Percentiles rank a stretch among this genome's conserved stretches.
These are phyloP conservation scores for Talaromyces sp. DNA, from an alignment of 2,329 filamentous ascomycete genomes.

Conservation along the genomic window DNA sequence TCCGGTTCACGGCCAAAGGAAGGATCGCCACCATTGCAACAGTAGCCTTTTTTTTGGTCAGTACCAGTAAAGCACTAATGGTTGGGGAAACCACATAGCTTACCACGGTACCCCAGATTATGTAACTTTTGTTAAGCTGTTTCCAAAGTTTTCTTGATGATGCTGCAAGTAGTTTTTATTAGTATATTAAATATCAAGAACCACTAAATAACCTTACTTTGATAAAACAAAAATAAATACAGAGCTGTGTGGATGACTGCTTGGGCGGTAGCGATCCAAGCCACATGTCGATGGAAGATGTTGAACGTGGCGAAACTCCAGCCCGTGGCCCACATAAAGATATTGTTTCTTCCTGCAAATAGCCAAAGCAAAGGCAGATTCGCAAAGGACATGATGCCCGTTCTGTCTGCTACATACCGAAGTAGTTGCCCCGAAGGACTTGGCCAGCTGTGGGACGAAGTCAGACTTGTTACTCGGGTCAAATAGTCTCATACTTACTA, in stretches of 20 bases:
- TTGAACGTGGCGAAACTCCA: slow-evolving; percentile 65
- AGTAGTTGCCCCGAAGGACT: slow-evolving; percentile 30
- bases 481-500: slow-evolving; percentile 32
- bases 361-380: slow-evolving; percentile 62
- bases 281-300: slow-evolving; percentile 62
- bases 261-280: slow-evolving; percentile 56
- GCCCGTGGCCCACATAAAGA: slow-evolving; percentile 61
- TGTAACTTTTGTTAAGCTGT: slow-evolving; percentile 2
- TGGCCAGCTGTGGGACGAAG: slow-evolving; percentile 11
- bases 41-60: slow-evolving; percentile 13
- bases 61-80: background rate
- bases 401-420: slow-evolving; percentile 59
- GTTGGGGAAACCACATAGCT: slow-evolving; percentile 1
- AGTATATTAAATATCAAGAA: background rate
- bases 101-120: slow-evolving; percentile 18
- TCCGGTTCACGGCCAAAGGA: slow-evolving; percentile 41
- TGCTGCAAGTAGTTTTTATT: background rate
- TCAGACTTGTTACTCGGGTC: background rate
- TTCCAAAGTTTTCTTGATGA: background rate
- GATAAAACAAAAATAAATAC: slow-evolving; percentile 43
- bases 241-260: slow-evolving; percentile 59
- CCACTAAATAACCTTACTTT: slow-evolving; percentile 5
- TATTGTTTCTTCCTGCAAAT: slow-evolving; percentile 62
- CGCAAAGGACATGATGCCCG: slow-evolving; percentile 58
- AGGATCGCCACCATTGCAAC: slow-evolving; percentile 36